Evolutionary conservation across 331 rosid species (phyloP).

Genomic region (Cydonia oblonga): DNA sequence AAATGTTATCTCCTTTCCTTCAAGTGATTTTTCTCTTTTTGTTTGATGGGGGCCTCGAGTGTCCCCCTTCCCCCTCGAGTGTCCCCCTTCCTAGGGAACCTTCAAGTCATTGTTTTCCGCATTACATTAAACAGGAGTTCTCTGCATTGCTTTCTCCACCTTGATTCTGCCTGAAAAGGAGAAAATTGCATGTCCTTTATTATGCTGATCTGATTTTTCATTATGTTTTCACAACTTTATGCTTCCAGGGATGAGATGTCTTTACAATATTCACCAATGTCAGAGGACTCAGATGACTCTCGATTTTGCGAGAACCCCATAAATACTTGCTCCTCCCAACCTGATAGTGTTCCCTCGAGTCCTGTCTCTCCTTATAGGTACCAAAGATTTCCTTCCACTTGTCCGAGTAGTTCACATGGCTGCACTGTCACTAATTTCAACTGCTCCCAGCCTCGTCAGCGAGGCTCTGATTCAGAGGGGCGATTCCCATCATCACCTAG

Average conservation of each 20-base stretch:
- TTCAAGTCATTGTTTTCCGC: background rate
- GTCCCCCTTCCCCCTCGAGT: background rate
- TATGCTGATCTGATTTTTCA: background rate
- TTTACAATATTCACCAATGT: slow-evolving; percentile 85
- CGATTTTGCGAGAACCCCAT: slow-evolving; percentile 55
- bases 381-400: slow-evolving; percentile 48
- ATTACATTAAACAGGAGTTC: background rate
- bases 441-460: slow-evolving; percentile 64
- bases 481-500: slow-evolving; percentile 93
- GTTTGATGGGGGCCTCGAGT: background rate
- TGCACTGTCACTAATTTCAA: slow-evolving; percentile 28
- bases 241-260: slow-evolving; percentile 72
- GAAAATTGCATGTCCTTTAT: background rate
- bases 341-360: slow-evolving; percentile 68
- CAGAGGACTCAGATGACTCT: slow-evolving; percentile 88
- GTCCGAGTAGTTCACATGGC: slow-evolving; percentile 51
- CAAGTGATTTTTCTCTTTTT: too few relatives aligned
- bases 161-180: background rate
- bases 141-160: background rate
- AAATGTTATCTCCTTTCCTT: background rate
- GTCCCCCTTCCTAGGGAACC: background rate
- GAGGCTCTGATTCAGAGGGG: slow-evolving; percentile 85
- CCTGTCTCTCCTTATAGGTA: slow-evolving; percentile 83
- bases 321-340: slow-evolving; percentile 45
- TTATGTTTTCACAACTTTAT: background rate